Base-by-base conservation (phyloP, 768 basidiomycete species). In the Russula virescens region DNA sequence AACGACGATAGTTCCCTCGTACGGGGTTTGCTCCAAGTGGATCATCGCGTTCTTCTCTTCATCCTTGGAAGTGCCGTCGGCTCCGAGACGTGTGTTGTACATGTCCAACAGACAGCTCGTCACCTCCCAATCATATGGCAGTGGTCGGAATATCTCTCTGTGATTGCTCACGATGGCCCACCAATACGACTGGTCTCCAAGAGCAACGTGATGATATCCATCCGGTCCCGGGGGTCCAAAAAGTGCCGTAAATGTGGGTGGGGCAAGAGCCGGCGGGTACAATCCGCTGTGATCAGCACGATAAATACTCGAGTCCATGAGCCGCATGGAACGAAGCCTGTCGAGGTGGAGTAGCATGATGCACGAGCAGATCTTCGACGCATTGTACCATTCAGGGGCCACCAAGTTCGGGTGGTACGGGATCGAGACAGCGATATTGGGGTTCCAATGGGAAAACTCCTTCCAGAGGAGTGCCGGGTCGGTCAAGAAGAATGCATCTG, bases 111-210 rank as follows among this genome's bases (percentile, higher is more conserved):
- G 69, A 64, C 80, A 82, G 66, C 76, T 79, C 19, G 79, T 77
- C 23, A 81, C 74, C 70, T 82, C 80, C 68, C 77, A 82, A 62
- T 80, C 80, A 66, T 71, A 79, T 59, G 71, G 72, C 57, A 82
- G 68, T 45, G 76, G 79, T 65, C 75, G 72, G 60, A 77, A 78
- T 9, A 81, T 67, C 40, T 79, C 76, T 16, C 70, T 72, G 42
- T 72, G 73, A 61, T 78, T 70, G 61, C 74, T 74, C n/a, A 80
- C 76, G 62, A 82, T 79, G 51, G 80, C 80, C 80, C 80, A 82
- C 79, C 79, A 82, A 63, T 79, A 82, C 4, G 78, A 78, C 69
- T 82, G 80, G 67, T 81, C 81, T 42, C 80, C 80, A 35, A 82
- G 74, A n/a, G 75, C 76, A 4, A 78, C 79, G 63, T 78, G 68